phyloP scores from a whole-genome alignment of 2,329 filamentous ascomycete species.

The Monilinia laxa region DNA sequence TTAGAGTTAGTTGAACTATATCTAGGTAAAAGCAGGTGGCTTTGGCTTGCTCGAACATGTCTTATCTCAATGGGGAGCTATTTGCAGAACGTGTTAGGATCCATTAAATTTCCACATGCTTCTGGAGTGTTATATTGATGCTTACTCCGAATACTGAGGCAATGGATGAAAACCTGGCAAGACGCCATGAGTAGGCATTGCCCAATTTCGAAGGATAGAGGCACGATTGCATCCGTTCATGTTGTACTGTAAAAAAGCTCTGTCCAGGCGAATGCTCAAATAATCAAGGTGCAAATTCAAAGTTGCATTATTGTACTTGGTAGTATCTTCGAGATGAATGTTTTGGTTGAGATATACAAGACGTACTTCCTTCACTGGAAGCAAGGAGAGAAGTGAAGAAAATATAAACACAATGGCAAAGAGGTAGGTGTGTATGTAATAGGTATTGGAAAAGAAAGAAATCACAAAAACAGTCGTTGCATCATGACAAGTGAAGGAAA shows the following conservation, averaged over 20 bases:
- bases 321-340: neutral
- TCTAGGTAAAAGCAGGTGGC: neutral
- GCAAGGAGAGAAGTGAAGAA: neutral
- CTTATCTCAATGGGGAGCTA: slow-evolving; percentile 5
- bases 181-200: slow-evolving; percentile 27
- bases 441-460: neutral
- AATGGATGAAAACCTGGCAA: slow-evolving; percentile 12
- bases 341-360: neutral
- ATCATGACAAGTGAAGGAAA: neutral
- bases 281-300: slow-evolving; percentile 5
- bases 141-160: slow-evolving; percentile 10
- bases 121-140: neutral
- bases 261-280: slow-evolving; percentile 2
- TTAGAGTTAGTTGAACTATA: slow-evolving; percentile 1
- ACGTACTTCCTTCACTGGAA: no score
- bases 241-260: slow-evolving; percentile 20
- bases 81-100: slow-evolving; percentile 4
- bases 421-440: neutral
- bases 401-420: no score
- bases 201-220: slow-evolving; percentile 35
- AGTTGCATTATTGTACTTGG: neutral
- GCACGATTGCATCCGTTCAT: slow-evolving; percentile 41
- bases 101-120: neutral
- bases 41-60: neutral
- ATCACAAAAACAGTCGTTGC: neutral